A percentile compares a stretch with the other conserved stretches of the same genome.
Conservation (phyloP, 2,329 filamentous ascomycete genomes). For the Didymosphaeria variabile region DNA sequence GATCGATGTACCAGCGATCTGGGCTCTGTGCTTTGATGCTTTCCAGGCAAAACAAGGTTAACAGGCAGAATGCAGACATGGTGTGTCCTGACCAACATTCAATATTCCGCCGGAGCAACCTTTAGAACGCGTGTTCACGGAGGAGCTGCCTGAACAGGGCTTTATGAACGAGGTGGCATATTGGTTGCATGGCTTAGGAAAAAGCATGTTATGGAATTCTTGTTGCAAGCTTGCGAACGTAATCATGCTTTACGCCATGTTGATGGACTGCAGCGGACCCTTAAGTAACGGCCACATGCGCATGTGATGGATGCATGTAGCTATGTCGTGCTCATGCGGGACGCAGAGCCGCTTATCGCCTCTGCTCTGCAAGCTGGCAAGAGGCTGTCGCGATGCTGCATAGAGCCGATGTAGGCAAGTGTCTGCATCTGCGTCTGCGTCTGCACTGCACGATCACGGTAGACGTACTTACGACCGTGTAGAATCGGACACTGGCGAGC, state of each 20-base stretch:
- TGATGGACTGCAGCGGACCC: slow-evolving; percentile 42
- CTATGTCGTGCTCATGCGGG: slow-evolving; percentile 49
- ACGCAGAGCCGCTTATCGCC: slow-evolving; percentile 42
- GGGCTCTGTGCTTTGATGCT: slow-evolving; percentile 28
- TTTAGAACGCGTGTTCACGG: slow-evolving; percentile 43
- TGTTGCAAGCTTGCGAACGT: slow-evolving; percentile 20
- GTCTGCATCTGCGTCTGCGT: slow-evolving; percentile 5
- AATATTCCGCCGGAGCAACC: slow-evolving; percentile 32
- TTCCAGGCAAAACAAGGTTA: slow-evolving; percentile 29
- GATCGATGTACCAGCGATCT: slow-evolving; percentile 34
- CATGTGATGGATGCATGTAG: slow-evolving; percentile 44
- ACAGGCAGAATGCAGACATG: slow-evolving; percentile 38
- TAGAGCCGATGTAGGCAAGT: slow-evolving; percentile 30
- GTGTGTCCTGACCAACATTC: slow-evolving; percentile 28
- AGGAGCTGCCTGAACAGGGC: slow-evolving; percentile 24
- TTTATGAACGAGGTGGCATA: slow-evolving; percentile 15
- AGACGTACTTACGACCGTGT: slow-evolving; percentile 12
- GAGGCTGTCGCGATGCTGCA: slow-evolving; percentile 36
- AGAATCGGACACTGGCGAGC: neutral
- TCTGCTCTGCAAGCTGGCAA: slow-evolving; percentile 39
- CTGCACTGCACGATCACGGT: slow-evolving; percentile 23
- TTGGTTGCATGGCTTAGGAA: neutral
- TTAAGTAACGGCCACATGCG: slow-evolving; percentile 37
- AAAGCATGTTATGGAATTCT: slow-evolving; percentile 8
- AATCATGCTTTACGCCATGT: slow-evolving; percentile 32